Percentiles rank a stretch among this genome's conserved stretches.
Conservation (phyloP, 352 stramenopile genomes). For the Globisporangium nagaii region DNA sequence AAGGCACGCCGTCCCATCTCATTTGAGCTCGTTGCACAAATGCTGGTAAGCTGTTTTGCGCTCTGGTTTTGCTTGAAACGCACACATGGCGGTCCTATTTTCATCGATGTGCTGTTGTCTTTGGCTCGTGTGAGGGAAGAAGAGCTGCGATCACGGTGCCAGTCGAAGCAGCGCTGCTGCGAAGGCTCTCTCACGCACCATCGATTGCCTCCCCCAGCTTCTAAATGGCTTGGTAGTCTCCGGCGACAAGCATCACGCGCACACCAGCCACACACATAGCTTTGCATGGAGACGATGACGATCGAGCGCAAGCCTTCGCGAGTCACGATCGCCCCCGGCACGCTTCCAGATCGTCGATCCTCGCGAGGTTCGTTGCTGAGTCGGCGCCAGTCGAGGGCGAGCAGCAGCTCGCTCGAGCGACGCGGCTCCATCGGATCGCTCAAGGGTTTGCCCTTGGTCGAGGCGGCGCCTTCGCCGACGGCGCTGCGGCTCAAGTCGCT, state of each 20-base stretch:
- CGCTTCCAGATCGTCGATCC: neutral
- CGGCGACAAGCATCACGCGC: neutral
- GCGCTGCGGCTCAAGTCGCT: conserved; percentile 36
- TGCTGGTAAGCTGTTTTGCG: too few relatives aligned
- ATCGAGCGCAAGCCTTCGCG: conserved; percentile 7
- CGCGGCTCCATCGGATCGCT: conserved; percentile 9
- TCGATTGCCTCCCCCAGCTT: too few relatives aligned
- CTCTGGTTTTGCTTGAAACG: too few relatives aligned
- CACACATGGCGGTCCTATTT: too few relatives aligned
- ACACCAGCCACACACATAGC: neutral
- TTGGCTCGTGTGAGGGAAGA: too few relatives aligned
- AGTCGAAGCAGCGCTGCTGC: too few relatives aligned
- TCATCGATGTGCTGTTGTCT: too few relatives aligned
- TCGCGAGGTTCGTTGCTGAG: conserved; percentile 3
- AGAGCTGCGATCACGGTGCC: too few relatives aligned
- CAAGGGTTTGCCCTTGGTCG: conserved; percentile 8
- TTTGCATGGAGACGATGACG: conserved; percentile 4
- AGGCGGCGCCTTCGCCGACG: conserved; percentile 32
- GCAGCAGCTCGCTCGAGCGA: conserved; percentile 2
- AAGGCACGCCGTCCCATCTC: too few relatives aligned
- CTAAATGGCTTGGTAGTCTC: neutral
- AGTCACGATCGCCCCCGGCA: conserved; percentile 12
- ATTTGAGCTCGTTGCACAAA: too few relatives aligned
- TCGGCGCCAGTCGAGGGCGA: conserved; percentile 9
- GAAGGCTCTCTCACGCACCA: too few relatives aligned